Base-by-base conservation (phyloP, 768 basidiomycete species). In the Cantharellus cinnabarinus region DNA sequence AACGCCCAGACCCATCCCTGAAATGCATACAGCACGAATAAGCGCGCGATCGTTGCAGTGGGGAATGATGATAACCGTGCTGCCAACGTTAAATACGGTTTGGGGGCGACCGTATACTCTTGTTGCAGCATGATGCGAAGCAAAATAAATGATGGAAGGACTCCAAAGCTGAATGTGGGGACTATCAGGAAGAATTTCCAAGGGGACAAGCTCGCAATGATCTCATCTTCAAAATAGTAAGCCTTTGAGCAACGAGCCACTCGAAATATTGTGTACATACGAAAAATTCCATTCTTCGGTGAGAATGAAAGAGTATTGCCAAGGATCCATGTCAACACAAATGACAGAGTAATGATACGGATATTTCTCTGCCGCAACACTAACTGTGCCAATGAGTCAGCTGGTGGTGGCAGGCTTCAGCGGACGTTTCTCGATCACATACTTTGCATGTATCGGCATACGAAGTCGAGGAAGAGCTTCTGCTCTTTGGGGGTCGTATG, bases 321-420 rank as follows among this genome's bases (percentile, higher is more conserved):
- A 5, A 37, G 15, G 38, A 37, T 37, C 59, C 59, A 59, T 5
- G 55, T 59, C 40, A 42, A 29, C 15, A 55, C 34, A n/a, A 41
- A 7, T 3, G 59, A 59, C 48, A 56, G 48, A 15, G 42, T 29
- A 20, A 59, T 38, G 20, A 59, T 53, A 14, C 59, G 53, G 2
- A 40, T 29, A 29, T 57, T 56, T 5, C 59, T 29, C 54, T 56
- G 52, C 34, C 51, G 53, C 37, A 59, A 38, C 10, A 59, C 52
- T 15, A 52, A 58, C 58, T 58, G 53, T 29, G 29, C 20, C 20
- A 29, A 29, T 29, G 20, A 29, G 20, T 29, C 20, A 29, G 20
- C 20, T 29, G 20, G 20, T 29, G 20, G 20, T 29, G 20, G 20
- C 20, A 29, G 0, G 20, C 20, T 29, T 29, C 20, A 29, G 20